Evolutionary conservation across 805 yeast genomes (phyloP).

Genomic region (Candida sakaeoensis): DNA sequence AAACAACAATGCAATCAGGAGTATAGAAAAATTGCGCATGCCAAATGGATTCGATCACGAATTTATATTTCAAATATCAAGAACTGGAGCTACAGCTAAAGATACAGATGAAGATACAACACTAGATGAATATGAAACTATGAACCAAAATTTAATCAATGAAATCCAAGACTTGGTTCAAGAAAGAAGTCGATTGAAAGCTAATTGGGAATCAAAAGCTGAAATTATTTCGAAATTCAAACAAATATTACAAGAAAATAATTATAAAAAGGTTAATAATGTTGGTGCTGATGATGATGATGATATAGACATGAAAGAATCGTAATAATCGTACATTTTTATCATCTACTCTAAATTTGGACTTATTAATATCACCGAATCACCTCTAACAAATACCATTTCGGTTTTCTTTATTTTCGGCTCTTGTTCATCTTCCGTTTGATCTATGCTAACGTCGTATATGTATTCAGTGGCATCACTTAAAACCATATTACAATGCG

Average conservation of each 20-base stretch:
- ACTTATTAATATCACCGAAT: slow-evolving; percentile 82
- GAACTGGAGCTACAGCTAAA: slow-evolving; percentile 14
- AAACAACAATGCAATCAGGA: slow-evolving; percentile 1
- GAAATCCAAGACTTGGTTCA: slow-evolving; percentile 27
- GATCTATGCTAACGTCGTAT: slow-evolving; percentile 47
- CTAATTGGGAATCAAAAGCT: slow-evolving; percentile 34
- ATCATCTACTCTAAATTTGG: slow-evolving; percentile 23
- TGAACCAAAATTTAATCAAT: slow-evolving; percentile 20
- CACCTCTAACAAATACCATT: slow-evolving; percentile 97
- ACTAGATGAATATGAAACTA: slow-evolving; percentile 29
- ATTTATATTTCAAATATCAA: slow-evolving; percentile 23
- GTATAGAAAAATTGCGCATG: neutral
- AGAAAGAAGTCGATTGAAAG: slow-evolving; percentile 30
- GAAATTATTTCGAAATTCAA: slow-evolving; percentile 20
- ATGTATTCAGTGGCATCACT: slow-evolving; percentile 90
- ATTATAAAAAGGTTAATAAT: slow-evolving; percentile 10
- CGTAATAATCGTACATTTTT: slow-evolving; percentile 1
- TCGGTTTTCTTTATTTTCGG: slow-evolving; percentile 55
- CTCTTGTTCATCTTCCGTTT: slow-evolving; percentile 7
- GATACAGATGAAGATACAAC: slow-evolving; percentile 16
- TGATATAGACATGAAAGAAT: slow-evolving; percentile 13
- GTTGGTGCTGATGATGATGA: slow-evolving; percentile 11
- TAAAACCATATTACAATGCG: slow-evolving; percentile 93
- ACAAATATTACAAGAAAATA: slow-evolving; percentile 14
- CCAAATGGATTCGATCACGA: slow-evolving; percentile 7